phyloP scores from a whole-genome alignment of 352 stramenopile species.

The Phytophthora cajani region DNA sequence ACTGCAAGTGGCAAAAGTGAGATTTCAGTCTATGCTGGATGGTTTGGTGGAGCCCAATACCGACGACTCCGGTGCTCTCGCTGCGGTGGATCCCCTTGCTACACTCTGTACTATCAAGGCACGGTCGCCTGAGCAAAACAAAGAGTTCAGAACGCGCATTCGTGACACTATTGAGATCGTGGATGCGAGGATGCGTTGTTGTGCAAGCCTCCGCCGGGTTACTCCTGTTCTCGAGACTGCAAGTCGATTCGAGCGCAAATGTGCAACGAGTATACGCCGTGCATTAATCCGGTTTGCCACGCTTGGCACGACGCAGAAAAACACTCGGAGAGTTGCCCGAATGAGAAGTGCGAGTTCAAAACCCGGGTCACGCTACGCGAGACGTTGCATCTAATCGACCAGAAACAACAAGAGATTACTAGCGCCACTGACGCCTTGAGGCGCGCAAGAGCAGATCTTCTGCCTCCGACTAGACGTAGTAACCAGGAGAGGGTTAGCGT shows the following conservation, averaged over 20 bases:
- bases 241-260: constrained; percentile 56
- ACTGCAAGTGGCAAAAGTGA: constrained; percentile 1
- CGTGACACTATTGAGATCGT: constrained; percentile 66
- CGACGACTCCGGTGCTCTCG: neutral
- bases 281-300: constrained; percentile 57
- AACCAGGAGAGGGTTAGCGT: neutral
- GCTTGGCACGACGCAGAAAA: constrained; percentile 67
- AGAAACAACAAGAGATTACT: constrained; percentile 41
- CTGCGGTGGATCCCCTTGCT: constrained; percentile 23
- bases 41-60: neutral
- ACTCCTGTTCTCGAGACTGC: constrained; percentile 46
- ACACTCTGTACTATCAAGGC: constrained; percentile 53
- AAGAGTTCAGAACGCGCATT: constrained; percentile 60
- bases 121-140: constrained; percentile 47
- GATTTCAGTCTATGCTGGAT: constrained; percentile 1
- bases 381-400: constrained; percentile 73
- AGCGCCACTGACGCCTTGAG: neutral
- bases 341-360: constrained; percentile 61
- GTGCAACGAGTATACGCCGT: constrained; percentile 57
- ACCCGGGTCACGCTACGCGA: constrained; percentile 63
- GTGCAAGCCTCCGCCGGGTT: constrained; percentile 49
- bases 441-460: neutral
- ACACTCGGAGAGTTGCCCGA: constrained; percentile 56
- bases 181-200: constrained; percentile 61
- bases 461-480: neutral